A percentile compares a stretch with the other conserved stretches of the same genome.
Evolutionary conservation across 139 green algal species (phyloP).

Genomic region (Chlorella sorokiniana): DNA sequence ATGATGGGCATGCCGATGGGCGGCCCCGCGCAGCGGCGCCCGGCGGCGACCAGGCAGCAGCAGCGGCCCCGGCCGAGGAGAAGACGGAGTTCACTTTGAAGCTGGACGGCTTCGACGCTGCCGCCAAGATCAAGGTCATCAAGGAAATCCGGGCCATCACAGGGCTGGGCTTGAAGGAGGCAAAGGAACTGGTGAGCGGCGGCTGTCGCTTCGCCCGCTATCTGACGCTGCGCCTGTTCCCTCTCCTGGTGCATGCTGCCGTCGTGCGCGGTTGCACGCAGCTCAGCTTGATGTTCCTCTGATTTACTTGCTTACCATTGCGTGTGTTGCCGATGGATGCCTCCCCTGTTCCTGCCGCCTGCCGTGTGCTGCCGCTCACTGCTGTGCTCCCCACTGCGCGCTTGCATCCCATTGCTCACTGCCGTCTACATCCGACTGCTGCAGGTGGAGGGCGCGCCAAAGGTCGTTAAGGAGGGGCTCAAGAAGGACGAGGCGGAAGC

Average conservation of each 20-base stretch:
- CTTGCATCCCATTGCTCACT: no score
- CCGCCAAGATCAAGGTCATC: conserved; percentile 98
- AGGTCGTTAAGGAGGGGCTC: conserved; percentile 86
- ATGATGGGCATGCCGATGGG: conserved; percentile 35
- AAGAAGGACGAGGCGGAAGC: conserved; percentile 96
- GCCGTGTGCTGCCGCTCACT: background rate
- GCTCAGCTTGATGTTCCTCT: background rate
- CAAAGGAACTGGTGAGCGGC: conserved; percentile 95
- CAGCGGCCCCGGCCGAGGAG: conserved; percentile 68
- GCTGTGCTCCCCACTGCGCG: background rate
- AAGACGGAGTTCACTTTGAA: conserved; percentile 97
- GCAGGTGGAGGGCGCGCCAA: conserved; percentile 92
- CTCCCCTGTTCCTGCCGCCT: background rate
- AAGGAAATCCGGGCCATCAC: conserved; percentile 96
- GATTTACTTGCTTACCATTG: background rate
- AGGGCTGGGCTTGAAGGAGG: conserved; percentile 96
- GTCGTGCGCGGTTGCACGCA: background rate
- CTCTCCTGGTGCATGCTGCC: no score
- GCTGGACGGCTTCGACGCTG: conserved; percentile 89
- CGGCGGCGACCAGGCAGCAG: background rate
- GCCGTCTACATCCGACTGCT: no score
- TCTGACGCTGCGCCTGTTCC: no score
- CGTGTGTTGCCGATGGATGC: background rate
- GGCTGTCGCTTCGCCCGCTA: background rate
- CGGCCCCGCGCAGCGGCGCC: background rate